Percentiles rank a stretch among this genome's conserved stretches.
phyloP scores from a whole-genome alignment of 2,329 filamentous ascomycete genomes.

The Claviceps africana region DNA sequence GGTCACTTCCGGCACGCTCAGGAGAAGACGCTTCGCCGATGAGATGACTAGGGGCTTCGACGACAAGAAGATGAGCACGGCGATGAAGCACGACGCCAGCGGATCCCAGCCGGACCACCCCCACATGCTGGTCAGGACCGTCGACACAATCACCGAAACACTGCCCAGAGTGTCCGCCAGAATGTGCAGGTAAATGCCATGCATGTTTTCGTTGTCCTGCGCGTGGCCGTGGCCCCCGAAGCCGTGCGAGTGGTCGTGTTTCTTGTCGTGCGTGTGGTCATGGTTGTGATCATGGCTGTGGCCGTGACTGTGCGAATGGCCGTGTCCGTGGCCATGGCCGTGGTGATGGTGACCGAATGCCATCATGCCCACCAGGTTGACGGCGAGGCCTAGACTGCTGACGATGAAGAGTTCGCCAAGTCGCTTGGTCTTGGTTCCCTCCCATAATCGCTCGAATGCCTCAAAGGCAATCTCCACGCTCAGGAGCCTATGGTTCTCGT shows the following conservation, averaged over 20 bases:
- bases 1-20: slow-evolving; percentile 70
- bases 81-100: slow-evolving; percentile 84
- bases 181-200: slow-evolving; percentile 92
- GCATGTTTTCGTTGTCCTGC: slow-evolving; percentile 95
- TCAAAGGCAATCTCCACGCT: slow-evolving; percentile 95
- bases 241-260: slow-evolving; percentile 33
- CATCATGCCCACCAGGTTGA: slow-evolving; percentile 85
- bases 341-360: slow-evolving; percentile 60
- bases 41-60: slow-evolving; percentile 77
- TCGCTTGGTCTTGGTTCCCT: slow-evolving; percentile 70
- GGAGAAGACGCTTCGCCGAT: slow-evolving; percentile 66
- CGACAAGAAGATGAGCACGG: slow-evolving; percentile 82
- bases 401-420: slow-evolving; percentile 80
- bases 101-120: slow-evolving; percentile 94
- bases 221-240: slow-evolving; percentile 15
- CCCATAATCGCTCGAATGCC: slow-evolving; percentile 73
- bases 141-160: slow-evolving; percentile 86
- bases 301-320: slow-evolving; percentile 13
- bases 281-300: slow-evolving; percentile 27
- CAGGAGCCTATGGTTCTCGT: slow-evolving; percentile 48
- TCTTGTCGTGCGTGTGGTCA: slow-evolving; percentile 21
- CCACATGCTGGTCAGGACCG: slow-evolving; percentile 70
- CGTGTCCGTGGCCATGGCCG: slow-evolving; percentile 19
- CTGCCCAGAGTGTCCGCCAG: slow-evolving; percentile 90
- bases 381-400: slow-evolving; percentile 69